These are phyloP conservation scores for Neonectria ditissima DNA, from an alignment of 2,329 filamentous ascomycete genomes.

Conservation along the genomic window DNA sequence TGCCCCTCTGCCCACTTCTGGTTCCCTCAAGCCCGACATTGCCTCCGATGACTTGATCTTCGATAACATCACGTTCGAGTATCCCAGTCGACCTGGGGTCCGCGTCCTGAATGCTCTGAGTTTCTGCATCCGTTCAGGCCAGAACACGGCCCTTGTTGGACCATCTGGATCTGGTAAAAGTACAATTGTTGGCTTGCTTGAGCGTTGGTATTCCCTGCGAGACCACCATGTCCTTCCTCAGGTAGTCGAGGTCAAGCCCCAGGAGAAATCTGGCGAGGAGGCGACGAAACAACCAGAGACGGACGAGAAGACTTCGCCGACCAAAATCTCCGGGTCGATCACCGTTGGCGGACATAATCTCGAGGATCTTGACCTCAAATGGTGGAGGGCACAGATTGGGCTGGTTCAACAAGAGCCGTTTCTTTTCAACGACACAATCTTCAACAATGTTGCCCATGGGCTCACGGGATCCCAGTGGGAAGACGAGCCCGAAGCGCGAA, in stretches of 20 bases:
- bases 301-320: neutral
- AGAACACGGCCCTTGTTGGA: conserved; percentile 76
- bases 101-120: conserved; percentile 58
- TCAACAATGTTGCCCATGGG: conserved; percentile 62
- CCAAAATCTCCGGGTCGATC: neutral
- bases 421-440: conserved; percentile 64
- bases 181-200: conserved; percentile 74
- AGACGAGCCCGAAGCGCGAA: conserved; percentile 53
- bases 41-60: conserved; percentile 61
- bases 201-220: conserved; percentile 68
- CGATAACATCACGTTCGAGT: conserved; percentile 35
- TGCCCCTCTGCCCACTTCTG: conserved; percentile 34
- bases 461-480: conserved; percentile 54
- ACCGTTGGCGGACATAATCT: neutral
- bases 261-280: neutral
- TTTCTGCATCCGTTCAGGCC: conserved; percentile 66
- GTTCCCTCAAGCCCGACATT: conserved; percentile 41
- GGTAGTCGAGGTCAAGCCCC: neutral
- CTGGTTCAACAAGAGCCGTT: conserved; percentile 42
- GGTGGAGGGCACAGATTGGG: neutral
- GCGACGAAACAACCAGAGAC: neutral
- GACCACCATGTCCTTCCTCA: neutral
- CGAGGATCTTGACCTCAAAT: neutral
- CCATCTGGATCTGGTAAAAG: conserved; percentile 77
- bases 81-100: conserved; percentile 37